Evolutionary conservation across 73 alveolate genomes (phyloP).

Genomic region (Vitrella brassicaformis): DNA sequence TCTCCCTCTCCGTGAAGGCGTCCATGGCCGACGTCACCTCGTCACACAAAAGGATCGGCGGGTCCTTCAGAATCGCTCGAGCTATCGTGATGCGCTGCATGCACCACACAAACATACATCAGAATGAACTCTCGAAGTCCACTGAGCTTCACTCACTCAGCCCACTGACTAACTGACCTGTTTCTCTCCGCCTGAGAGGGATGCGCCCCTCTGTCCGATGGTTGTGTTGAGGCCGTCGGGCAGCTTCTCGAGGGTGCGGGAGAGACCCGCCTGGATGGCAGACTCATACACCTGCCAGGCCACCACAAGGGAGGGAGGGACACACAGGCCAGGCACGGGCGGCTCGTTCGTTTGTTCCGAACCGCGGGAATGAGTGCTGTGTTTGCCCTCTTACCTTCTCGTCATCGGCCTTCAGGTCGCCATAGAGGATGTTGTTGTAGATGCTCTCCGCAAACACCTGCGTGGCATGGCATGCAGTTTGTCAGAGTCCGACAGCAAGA

Average conservation of each 20-base stretch:
- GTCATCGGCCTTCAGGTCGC: neutral
- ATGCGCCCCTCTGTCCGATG: slow-evolving; percentile 8
- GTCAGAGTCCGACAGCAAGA: too few species aligned
- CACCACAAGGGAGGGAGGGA: too few species aligned
- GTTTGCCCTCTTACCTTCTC: too few species aligned
- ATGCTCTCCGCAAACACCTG: neutral
- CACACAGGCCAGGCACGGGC: too few species aligned
- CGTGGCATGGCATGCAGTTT: too few species aligned
- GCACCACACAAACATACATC: too few species aligned
- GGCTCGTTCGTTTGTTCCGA: too few species aligned
- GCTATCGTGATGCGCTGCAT: slow-evolving; percentile 65
- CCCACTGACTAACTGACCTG: too few species aligned
- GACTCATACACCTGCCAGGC: neutral
- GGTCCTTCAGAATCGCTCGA: slow-evolving; percentile 63
- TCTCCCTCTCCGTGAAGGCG: slow-evolving; percentile 59
- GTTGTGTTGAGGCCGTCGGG: slow-evolving; percentile 2
- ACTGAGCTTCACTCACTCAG: too few species aligned
- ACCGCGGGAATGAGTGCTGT: too few species aligned
- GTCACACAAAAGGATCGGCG: slow-evolving; percentile 65
- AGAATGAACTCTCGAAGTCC: too few species aligned
- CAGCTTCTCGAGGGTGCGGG: neutral
- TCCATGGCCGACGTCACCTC: slow-evolving; percentile 75
- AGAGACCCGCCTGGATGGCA: neutral
- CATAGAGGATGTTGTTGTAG: neutral
- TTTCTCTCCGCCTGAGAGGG: slow-evolving; percentile 10